phyloP scores from a whole-genome alignment of 495 filamentous ascomycete species.

The Cudoniella acicularis region DNA sequence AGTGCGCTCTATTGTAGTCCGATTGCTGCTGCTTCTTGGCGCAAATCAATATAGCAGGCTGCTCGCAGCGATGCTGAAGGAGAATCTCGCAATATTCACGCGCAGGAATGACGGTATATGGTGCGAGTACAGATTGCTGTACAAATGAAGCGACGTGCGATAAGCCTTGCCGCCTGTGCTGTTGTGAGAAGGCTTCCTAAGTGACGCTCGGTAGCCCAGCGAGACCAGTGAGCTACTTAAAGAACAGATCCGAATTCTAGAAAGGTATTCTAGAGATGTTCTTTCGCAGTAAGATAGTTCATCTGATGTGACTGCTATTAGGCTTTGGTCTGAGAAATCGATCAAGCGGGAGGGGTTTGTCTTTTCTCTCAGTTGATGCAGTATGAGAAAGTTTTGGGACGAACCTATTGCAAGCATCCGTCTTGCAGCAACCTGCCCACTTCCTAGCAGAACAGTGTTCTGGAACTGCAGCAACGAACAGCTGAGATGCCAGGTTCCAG shows the following conservation, averaged over 20 bases:
- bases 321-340: constrained; percentile 32
- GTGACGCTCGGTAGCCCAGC: constrained; percentile 7
- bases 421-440: constrained; percentile 20
- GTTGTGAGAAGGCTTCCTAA: constrained; percentile 9
- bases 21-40: neutral
- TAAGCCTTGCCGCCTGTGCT: neutral
- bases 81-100: constrained; percentile 1
- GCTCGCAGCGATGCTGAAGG: neutral
- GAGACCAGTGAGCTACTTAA: constrained; percentile 12
- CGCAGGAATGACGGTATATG: neutral
- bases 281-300: constrained; percentile 14
- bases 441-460: constrained; percentile 20
- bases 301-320: constrained; percentile 31
- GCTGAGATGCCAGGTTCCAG: constrained; percentile 22
- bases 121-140: neutral
- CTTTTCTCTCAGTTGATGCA: constrained; percentile 24
- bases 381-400: constrained; percentile 34
- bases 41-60: neutral
- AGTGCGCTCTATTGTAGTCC: neutral
- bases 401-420: constrained; percentile 35
- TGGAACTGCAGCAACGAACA: constrained; percentile 20
- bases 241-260: constrained; percentile 19
- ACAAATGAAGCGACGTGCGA: neutral
- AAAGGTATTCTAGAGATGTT: constrained; percentile 20
- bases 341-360: constrained; percentile 25